Conservation (phyloP, 2,329 filamentous ascomycete genomes). For the Celoporthe dispersa region DNA sequence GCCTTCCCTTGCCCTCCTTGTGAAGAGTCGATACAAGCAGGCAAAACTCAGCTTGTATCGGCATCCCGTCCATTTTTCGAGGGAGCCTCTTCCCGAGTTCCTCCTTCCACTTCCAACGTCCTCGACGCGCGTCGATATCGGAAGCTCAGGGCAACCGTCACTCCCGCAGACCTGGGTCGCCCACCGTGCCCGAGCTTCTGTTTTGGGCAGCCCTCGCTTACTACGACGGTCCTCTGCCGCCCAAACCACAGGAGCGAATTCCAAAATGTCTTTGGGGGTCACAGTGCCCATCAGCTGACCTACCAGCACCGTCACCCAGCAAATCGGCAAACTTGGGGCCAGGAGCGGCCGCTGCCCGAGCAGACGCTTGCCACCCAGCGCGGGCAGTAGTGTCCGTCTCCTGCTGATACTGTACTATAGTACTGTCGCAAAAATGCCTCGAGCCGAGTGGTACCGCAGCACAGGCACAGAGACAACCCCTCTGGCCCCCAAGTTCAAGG, state of each 20-base stretch:
- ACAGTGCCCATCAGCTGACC: background rate
- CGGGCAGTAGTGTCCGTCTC: no score
- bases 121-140: conserved; percentile 1
- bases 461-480: conserved; percentile 1
- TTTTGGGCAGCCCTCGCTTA: conserved; percentile 11
- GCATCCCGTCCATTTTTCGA: background rate
- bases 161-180: background rate
- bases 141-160: background rate
- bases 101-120: conserved; percentile 7
- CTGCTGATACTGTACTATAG: no score
- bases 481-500: background rate
- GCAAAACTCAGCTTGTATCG: background rate
- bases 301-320: background rate
- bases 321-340: background rate
- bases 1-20: background rate
- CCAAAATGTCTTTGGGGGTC: background rate
- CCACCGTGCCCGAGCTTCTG: conserved; percentile 17
- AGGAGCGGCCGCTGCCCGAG: background rate
- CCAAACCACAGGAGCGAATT: background rate
- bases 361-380: background rate
- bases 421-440: background rate
- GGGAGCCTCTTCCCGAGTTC: background rate
- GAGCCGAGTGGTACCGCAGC: conserved; percentile 3
- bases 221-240: background rate
- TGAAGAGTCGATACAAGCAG: no score